Evolutionary conservation across 2,329 filamentous ascomycete genomes (phyloP).

Genomic region (Aspergillus puulaauensis): DNA sequence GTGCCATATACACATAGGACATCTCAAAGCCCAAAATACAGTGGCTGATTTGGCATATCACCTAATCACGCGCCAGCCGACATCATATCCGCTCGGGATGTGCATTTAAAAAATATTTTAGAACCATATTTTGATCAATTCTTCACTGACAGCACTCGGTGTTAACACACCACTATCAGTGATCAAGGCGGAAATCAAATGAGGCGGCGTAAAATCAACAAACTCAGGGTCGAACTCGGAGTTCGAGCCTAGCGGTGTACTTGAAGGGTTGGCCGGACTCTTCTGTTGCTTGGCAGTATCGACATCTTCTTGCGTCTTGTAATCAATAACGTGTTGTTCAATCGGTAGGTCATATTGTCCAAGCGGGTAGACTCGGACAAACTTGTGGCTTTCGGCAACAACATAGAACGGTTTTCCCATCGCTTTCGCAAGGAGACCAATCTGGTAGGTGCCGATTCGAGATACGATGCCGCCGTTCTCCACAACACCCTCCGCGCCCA

Average conservation of each 20-base stretch:
- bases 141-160: constrained; percentile 65
- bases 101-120: background rate
- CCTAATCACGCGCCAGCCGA: background rate
- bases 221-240: constrained; percentile 33
- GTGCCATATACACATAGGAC: background rate
- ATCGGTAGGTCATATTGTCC: constrained; percentile 80
- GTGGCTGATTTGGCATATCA: background rate
- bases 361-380: constrained; percentile 81
- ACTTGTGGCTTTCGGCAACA: constrained; percentile 94
- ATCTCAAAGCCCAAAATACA: background rate
- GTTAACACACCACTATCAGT: constrained; percentile 65
- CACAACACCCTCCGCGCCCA: constrained; percentile 78
- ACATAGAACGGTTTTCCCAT: constrained; percentile 81
- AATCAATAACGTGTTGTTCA: constrained; percentile 74
- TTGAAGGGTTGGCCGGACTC: constrained; percentile 17
- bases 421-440: constrained; percentile 75
- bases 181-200: constrained; percentile 63
- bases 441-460: constrained; percentile 80
- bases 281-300: constrained; percentile 47
- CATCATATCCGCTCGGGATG: background rate
- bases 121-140: constrained; percentile 60
- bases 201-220: constrained; percentile 56
- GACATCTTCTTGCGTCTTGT: constrained; percentile 58
- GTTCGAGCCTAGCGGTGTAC: constrained; percentile 13
- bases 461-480: constrained; percentile 93